Evolutionary conservation across 345 rosid genomes (phyloP).

Genomic region (Atalantia buxifolia): DNA sequence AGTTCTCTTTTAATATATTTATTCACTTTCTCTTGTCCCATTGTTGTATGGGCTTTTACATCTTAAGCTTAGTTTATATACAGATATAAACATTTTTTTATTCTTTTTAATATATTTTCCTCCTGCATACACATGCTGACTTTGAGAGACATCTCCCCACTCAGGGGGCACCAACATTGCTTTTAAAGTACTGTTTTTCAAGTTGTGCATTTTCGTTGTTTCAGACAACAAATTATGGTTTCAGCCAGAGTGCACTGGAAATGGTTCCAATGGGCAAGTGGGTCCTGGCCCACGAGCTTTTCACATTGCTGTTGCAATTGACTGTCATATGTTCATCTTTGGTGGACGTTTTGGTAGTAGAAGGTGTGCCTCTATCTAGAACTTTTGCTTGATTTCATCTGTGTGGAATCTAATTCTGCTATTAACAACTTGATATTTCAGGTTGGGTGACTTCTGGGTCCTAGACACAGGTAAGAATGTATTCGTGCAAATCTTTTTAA

Average conservation of each 20-base stretch:
- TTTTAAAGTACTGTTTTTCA: neutral
- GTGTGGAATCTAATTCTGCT: neutral
- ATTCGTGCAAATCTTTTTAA: neutral
- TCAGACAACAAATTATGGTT: conserved; percentile 87
- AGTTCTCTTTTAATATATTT: neutral
- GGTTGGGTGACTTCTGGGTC: conserved; percentile 98
- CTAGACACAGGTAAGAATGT: conserved; percentile 74
- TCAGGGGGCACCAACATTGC: neutral
- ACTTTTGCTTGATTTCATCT: neutral
- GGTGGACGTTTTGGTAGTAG: conserved; percentile 83
- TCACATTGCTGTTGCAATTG: conserved; percentile 90
- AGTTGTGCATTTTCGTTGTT: conserved; percentile 16
- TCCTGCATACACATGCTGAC: neutral
- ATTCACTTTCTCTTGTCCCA: neutral
- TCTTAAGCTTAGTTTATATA: too few species aligned
- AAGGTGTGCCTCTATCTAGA: conserved; percentile 41
- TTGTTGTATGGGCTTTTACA: neutral
- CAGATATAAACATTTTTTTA: neutral
- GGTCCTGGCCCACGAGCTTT: conserved; percentile 91
- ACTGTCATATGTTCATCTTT: conserved; percentile 92
- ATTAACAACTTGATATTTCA: conserved; percentile 31
- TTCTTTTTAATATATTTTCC: neutral
- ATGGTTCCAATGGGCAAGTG: conserved; percentile 75
- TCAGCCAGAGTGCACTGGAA: conserved; percentile 87
- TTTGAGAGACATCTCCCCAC: neutral